phyloP scores from a whole-genome alignment of 495 filamentous ascomycete genomes.

The Copromyces sp. region DNA sequence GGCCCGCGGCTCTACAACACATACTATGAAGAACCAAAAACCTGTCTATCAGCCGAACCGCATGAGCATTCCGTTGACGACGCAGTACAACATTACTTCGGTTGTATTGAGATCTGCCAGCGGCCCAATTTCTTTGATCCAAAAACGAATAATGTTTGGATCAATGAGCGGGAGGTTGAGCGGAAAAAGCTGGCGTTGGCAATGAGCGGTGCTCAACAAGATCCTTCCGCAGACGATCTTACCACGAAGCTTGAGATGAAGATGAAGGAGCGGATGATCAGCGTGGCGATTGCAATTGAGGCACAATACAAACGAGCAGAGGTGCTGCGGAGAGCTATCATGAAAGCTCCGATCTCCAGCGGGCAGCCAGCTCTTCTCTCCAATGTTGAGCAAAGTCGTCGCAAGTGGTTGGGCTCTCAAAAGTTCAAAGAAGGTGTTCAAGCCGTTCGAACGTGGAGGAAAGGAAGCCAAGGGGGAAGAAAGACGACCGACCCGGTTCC shows the following conservation, averaged over 20 bases:
- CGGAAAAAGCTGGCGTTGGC: not conserved
- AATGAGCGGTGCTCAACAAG: not conserved
- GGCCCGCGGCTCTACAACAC: not conserved
- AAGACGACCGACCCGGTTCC: not conserved
- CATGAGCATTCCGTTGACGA: slow-evolving; percentile 12
- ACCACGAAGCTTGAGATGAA: not conserved
- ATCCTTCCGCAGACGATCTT: not conserved
- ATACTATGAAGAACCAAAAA: not conserved
- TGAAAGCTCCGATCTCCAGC: not conserved
- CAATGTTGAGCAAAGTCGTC: not conserved
- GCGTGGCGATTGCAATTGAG: slow-evolving; percentile 10
- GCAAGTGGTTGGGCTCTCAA: not conserved
- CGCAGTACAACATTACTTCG: slow-evolving; percentile 22
- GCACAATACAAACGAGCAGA: slow-evolving; percentile 11
- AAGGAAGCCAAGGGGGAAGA: not conserved
- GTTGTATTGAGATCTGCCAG: slow-evolving; percentile 22
- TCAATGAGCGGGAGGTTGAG: slow-evolving; percentile 5
- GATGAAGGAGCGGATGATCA: slow-evolving; percentile 9
- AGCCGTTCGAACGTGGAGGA: not conserved
- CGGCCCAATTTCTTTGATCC: slow-evolving; percentile 11
- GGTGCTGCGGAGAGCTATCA: slow-evolving; percentile 13
- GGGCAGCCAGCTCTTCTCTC: not conserved
- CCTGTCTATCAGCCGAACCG: not conserved
- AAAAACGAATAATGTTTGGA: slow-evolving; percentile 6
- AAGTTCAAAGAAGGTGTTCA: not conserved